Evolutionary conservation across 78 protist genomes (phyloP), one percentile per base, ranked within the genome.

Genomic region (Monosiga brevicollis): DNA sequence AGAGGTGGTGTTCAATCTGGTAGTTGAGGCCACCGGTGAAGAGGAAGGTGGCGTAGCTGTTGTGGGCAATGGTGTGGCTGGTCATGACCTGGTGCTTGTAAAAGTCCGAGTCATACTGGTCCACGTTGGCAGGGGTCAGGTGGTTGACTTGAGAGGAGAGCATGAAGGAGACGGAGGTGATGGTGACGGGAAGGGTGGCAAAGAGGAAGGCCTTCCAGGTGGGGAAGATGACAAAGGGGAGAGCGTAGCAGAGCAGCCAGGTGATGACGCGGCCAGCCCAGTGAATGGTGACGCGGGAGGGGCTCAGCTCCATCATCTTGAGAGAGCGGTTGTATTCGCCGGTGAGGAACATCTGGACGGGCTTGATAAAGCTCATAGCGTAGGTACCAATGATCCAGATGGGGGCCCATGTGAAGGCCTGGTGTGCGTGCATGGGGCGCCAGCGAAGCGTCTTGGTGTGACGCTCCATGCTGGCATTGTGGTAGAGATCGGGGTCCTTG

Each of bases 1-100:
- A 86, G 36, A 86, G 84, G 85, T 86, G 88, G 82, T 86, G 88
- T 78, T 86, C 88, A 24, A 86, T 40, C 78, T 86, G 88, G 55
- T 76, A 86, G 39, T 80, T 49, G 78, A 86, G 42, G 39, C 85
- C 86, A 72, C 88, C 88, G 10, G 77, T 72, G 38, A 73, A 32
- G 6, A 36, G 22, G 77, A 6, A 73, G 23, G 77, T 36, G 77
- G 35, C 40, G 36, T 26, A n/a, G 23, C 37, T 73, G 77, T 32
- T 35, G 15, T 11, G 24, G 23, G 15, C 77, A 73, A 73, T 3
- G 40, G 11, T 73, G 77, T 32, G 11, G 77, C 77, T 73, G 20
- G 77, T 26, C 37, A 73, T 36, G n/a, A 73, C 77, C 77, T 73
- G 77, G 37, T 73, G 77, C 23, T 11, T 32, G 77, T 32, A 11